phyloP scores from a whole-genome alignment of 495 filamentous ascomycete genomes.

The Hyaloscypha bicolor region DNA sequence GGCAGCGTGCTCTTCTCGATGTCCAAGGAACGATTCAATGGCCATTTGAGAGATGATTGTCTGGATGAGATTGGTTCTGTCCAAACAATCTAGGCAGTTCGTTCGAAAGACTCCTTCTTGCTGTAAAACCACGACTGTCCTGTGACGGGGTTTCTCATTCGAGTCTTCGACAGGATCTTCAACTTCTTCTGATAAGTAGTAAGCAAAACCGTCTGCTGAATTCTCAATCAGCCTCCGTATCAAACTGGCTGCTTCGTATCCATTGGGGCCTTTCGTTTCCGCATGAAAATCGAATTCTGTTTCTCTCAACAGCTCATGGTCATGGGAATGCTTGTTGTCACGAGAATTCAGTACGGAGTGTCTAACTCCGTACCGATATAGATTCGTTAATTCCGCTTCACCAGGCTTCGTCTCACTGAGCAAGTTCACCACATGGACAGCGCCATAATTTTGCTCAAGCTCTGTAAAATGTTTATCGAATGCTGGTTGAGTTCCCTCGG shows the following conservation, averaged over 20 bases:
- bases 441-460: slow-evolving; percentile 82
- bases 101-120: slow-evolving; percentile 95
- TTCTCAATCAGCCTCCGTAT: slow-evolving; percentile 74
- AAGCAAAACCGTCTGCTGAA: slow-evolving; percentile 84
- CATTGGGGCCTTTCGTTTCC: slow-evolving; percentile 82
- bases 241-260: slow-evolving; percentile 83
- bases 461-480: slow-evolving; percentile 92
- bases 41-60: slow-evolving; percentile 93
- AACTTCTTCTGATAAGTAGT: slow-evolving; percentile 78
- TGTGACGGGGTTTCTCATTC: slow-evolving; percentile 39
- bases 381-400: slow-evolving; percentile 76
- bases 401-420: slow-evolving; percentile 83
- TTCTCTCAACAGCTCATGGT: slow-evolving; percentile 68
- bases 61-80: slow-evolving; percentile 94
- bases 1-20: slow-evolving; percentile 56
- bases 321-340: slow-evolving; percentile 48
- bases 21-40: slow-evolving; percentile 54
- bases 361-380: slow-evolving; percentile 75
- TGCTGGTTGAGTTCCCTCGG: slow-evolving; percentile 90
- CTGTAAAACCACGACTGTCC: slow-evolving; percentile 73
- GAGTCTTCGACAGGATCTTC: slow-evolving; percentile 45
- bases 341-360: slow-evolving; percentile 64
- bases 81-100: slow-evolving; percentile 94
- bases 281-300: slow-evolving; percentile 96
- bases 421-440: slow-evolving; percentile 87